These are phyloP conservation scores for Artemisia argyi DNA, from an alignment of 129 eudicot species.

Conservation along the genomic window DNA sequence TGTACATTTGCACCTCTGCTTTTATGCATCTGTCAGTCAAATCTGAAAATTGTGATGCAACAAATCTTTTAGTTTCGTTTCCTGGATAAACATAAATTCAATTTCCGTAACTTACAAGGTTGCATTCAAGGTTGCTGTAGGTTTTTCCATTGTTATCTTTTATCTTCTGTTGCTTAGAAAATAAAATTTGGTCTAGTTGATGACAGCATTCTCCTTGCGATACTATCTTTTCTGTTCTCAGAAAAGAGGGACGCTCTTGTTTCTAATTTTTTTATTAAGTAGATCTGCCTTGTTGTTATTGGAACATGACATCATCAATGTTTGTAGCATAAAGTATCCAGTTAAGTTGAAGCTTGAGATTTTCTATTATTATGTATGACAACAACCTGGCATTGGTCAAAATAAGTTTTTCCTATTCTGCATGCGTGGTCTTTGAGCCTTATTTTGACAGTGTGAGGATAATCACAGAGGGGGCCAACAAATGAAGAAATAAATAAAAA, in stretches of 20 bases:
- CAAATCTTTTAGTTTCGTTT: not conserved
- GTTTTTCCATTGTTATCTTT: not conserved
- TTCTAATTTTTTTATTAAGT: slow-evolving; percentile 12
- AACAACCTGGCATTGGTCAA: not conserved
- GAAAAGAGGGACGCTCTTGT: slow-evolving; percentile 19
- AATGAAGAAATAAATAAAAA: not conserved
- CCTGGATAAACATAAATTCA: not conserved
- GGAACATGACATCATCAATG: slow-evolving; percentile 8
- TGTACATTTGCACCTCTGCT: slow-evolving; percentile 10
- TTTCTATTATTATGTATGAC: not conserved
- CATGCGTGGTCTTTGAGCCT: too few species aligned
- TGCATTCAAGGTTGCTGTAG: not conserved
- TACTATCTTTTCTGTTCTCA: not conserved
- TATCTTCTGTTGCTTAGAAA: slow-evolving; percentile 14
- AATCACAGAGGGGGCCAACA: not conserved
- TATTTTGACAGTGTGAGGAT: too few species aligned
- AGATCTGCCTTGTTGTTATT: slow-evolving; percentile 13
- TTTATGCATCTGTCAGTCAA: slow-evolving; percentile 1
- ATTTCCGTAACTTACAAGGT: not conserved
- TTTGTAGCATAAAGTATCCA: slow-evolving; percentile 8
- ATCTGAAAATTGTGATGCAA: slow-evolving; percentile 4
- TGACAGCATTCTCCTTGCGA: slow-evolving; percentile 1
- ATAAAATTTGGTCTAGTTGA: not conserved
- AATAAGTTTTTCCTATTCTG: not conserved
- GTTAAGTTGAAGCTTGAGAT: slow-evolving; percentile 3